phyloP scores from a whole-genome alignment of 2,329 filamentous ascomycete genomes.

The Leptographium flavum region DNA sequence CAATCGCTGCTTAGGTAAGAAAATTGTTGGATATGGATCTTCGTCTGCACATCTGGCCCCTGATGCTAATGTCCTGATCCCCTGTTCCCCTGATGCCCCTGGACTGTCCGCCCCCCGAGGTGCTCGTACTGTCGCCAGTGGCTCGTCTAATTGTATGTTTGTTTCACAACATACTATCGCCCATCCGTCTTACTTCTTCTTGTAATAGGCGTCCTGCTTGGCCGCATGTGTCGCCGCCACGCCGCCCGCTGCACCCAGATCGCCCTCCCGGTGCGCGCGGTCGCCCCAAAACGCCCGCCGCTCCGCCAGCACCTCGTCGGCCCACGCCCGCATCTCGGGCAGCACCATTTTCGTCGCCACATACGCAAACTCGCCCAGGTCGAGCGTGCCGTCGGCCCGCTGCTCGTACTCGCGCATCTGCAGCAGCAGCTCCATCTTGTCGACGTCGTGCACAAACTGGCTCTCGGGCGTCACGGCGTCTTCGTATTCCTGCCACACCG shows the following conservation, averaged over 20 bases:
- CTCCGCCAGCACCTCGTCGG: constrained; percentile 60
- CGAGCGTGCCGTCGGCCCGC: constrained; percentile 42
- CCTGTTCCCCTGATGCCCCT: no score
- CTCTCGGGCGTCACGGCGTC: constrained; percentile 72
- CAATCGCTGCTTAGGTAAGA: no score
- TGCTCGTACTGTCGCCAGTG: not conserved
- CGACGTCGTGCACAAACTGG: constrained; percentile 86
- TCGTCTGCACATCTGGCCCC: no score
- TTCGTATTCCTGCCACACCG: constrained; percentile 92
- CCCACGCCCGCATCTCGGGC: constrained; percentile 71
- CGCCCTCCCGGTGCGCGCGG: constrained; percentile 31
- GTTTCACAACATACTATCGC: not conserved
- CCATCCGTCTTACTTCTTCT: constrained; percentile 1
- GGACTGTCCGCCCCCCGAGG: no score
- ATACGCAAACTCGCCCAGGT: constrained; percentile 76
- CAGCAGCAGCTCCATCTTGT: constrained; percentile 88
- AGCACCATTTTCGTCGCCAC: constrained; percentile 61
- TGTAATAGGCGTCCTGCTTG: constrained; percentile 37
- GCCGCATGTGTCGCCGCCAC: constrained; percentile 22
- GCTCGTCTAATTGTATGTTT: not conserved
- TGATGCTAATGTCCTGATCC: no score
- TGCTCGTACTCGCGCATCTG: constrained; percentile 98
- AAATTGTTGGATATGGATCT: no score
- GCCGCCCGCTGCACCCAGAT: constrained; percentile 25
- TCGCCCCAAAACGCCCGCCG: constrained; percentile 56